A percentile compares a stretch with the other conserved stretches of the same genome.
Conservation (phyloP, 257 asterid species). For the Prunella vulgaris region DNA sequence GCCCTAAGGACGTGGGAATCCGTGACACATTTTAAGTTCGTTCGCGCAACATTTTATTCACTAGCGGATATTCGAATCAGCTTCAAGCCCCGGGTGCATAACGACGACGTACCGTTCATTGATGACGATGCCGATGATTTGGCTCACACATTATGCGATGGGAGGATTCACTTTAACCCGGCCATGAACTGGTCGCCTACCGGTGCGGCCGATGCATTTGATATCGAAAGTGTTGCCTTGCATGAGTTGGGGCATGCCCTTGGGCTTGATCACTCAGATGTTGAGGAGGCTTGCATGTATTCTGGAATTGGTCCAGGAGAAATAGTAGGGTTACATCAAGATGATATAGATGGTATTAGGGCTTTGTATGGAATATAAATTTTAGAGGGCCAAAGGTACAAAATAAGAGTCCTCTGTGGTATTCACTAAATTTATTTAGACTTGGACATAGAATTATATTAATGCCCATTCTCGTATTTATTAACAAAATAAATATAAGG, state of each 20-base stretch:
- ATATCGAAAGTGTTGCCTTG: conserved; percentile 18
- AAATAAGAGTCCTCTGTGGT: too few relatives aligned
- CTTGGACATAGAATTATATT: too few relatives aligned
- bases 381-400: too few relatives aligned
- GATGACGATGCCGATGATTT: not conserved
- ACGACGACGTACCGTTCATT: conserved; percentile 13
- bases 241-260: conserved; percentile 29
- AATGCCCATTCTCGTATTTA: too few relatives aligned
- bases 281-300: conserved; percentile 17
- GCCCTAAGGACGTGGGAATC: conserved; percentile 11
- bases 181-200: too few relatives aligned
- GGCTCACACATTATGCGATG: conserved; percentile 24
- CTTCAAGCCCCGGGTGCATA: conserved; percentile 17
- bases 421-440: too few relatives aligned
- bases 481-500: too few relatives aligned
- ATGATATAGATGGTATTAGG: conserved; percentile 19
- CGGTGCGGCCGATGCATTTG: conserved; percentile 5
- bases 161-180: conserved; percentile 23
- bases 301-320: not conserved
- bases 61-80: conserved; percentile 13
- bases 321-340: conserved; percentile 13
- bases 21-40: not conserved
- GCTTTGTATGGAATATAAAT: not conserved
- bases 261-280: conserved; percentile 9
- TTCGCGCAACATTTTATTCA: not conserved